Conservation (phyloP, 2,329 filamentous ascomycete genomes). For the Elsinoe necatrix region DNA sequence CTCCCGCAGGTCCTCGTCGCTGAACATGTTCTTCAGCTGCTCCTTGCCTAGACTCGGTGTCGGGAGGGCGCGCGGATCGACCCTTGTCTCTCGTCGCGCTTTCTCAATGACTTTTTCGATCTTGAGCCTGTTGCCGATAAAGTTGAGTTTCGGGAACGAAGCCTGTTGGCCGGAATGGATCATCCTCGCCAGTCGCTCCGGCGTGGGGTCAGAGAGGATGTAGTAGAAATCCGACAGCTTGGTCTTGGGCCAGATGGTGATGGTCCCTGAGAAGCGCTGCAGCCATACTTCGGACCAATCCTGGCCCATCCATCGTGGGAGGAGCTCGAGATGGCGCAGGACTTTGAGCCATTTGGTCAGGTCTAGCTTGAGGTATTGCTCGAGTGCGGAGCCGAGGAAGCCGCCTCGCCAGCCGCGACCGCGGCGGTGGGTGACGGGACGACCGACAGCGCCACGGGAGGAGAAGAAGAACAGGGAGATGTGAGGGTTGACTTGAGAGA, state of each 20-base stretch:
- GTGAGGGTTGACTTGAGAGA: conserved; percentile 82
- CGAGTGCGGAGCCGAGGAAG: conserved; percentile 82
- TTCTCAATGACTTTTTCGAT: conserved; percentile 62
- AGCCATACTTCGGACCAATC: conserved; percentile 97
- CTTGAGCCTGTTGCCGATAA: conserved; percentile 77
- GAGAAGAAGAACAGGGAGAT: conserved; percentile 99
- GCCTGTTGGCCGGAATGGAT: conserved; percentile 82
- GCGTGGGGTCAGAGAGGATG: conserved; percentile 76
- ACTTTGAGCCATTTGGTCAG: conserved; percentile 97
- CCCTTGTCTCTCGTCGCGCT: conserved; percentile 41
- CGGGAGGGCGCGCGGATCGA: conserved; percentile 26
- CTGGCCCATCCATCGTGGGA: conserved; percentile 82
- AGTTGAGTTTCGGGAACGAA: conserved; percentile 84
- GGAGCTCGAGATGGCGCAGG: conserved; percentile 79
- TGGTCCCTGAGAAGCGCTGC: conserved; percentile 86
- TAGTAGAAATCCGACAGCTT: conserved; percentile 70
- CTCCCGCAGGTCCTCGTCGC: conserved; percentile 39
- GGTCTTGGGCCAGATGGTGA: conserved; percentile 92
- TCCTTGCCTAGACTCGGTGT: conserved; percentile 22
- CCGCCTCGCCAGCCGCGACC: conserved; percentile 94
- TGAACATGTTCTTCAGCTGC: conserved; percentile 32
- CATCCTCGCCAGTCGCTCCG: conserved; percentile 72
- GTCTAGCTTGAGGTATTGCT: conserved; percentile 94
- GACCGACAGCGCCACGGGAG: conserved; percentile 80
- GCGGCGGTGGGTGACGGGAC: conserved; percentile 85